Conservation (phyloP, 805 yeast species). For the Yarrowia bubula region DNA sequence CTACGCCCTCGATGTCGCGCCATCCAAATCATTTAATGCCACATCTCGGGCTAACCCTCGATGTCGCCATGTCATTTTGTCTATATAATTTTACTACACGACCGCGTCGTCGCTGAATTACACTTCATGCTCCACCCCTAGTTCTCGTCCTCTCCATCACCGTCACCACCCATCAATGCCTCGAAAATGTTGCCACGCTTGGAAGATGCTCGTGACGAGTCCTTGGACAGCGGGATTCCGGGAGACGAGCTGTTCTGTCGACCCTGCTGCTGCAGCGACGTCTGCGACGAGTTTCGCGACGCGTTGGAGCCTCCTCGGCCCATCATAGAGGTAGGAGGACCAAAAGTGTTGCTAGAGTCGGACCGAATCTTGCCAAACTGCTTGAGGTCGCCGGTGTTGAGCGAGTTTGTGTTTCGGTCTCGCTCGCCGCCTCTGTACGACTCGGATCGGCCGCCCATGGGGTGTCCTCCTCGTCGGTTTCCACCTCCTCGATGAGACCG, state of each 20-base stretch:
- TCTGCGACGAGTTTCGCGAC: slow-evolving; percentile 34
- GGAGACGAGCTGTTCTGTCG: slow-evolving; percentile 33
- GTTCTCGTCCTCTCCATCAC: slow-evolving; percentile 30
- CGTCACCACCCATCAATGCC: slow-evolving; percentile 34
- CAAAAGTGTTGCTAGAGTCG: slow-evolving; percentile 27
- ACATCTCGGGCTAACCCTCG: too few species aligned
- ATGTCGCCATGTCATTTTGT: not conserved
- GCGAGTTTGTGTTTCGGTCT: slow-evolving; percentile 28
- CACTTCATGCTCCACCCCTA: slow-evolving; percentile 68
- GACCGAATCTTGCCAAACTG: slow-evolving; percentile 33
- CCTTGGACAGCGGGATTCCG: slow-evolving; percentile 34
- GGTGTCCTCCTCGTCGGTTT: slow-evolving; percentile 22
- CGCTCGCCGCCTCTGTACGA: slow-evolving; percentile 24
- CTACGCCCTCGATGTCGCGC: too few species aligned
- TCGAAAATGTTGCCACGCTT: slow-evolving; percentile 35
- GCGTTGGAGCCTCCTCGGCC: slow-evolving; percentile 33
- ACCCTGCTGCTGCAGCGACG: slow-evolving; percentile 32
- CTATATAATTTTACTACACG: slow-evolving; percentile 25
- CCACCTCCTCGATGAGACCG: slow-evolving; percentile 25
- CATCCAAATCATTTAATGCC: too few species aligned
- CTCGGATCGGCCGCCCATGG: slow-evolving; percentile 28
- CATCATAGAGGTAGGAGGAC: slow-evolving; percentile 28
- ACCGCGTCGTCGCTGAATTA: slow-evolving; percentile 40
- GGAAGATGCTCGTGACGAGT: slow-evolving; percentile 31
- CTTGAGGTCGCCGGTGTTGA: slow-evolving; percentile 34